Base-by-base conservation (phyloP, 2,329 filamentous ascomycete species). In the Phyllosticta capitalensis region DNA sequence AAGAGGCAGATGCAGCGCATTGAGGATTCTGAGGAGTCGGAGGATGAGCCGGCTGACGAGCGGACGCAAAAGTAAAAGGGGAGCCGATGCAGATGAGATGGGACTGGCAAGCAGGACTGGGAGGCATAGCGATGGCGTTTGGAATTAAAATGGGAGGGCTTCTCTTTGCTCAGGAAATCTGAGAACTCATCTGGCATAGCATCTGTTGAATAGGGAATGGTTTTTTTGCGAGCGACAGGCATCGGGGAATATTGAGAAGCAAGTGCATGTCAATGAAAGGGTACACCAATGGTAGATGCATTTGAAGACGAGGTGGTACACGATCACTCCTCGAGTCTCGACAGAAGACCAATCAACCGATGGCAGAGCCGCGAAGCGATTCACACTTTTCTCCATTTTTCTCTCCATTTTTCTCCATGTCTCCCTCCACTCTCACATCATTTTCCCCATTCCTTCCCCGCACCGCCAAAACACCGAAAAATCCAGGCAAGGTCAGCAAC, bases 1-100 rank as follows among this genome's bases (percentile, higher is more conserved):
- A 68, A 65, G 61, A 69, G 60, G 50, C 61, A 65, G 22, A 62
- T 63, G 57, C 58, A 54, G 19, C 58, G 58, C n/a, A 60, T 60
- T 30, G 54, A 60, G 20, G 58, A 60, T n/a, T 60, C 58, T 6
- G 58, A 60, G 50, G 58, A 60, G 19, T 56, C 54, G 5, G 58
- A 60, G 10, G 52, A 17, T 12, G 56, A 59, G 24, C 51, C 53
- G 6, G 52, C 38, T 33, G n/a, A 59, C 6, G 56, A 50, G 17
- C 30, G 21, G 33, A 30, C 38, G 22, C 33, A 38, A 45, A 14
- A 21, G 9, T 33, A 38, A 24, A 22, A 17, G 51, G 21, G 20
- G 38, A 22, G 19, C 48, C 38, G 30, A 50, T 38, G 19, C 38
- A 21, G 51, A 33, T 54, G n/a, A 49, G 24, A 9, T 52, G 17